Percentiles rank a stretch among this genome's conserved stretches.
phyloP scores from a whole-genome alignment of 768 basidiomycete genomes.

The Amanita pallidorosea region DNA sequence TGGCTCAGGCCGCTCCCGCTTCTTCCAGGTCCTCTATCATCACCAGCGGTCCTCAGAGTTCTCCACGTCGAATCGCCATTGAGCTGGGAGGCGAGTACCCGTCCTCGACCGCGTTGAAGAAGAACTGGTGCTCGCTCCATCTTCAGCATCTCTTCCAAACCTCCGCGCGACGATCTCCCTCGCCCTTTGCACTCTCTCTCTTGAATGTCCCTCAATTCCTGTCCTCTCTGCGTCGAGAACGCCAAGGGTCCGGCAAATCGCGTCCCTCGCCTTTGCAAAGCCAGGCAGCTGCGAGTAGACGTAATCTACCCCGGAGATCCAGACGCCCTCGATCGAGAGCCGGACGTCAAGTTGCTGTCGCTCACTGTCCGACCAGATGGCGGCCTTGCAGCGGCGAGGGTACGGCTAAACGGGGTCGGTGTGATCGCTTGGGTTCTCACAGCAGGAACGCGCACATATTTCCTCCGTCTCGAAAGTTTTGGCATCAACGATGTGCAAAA shows the following conservation, averaged over 20 bases:
- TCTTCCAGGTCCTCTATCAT: slow-evolving; percentile 10
- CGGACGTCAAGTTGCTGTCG: slow-evolving; percentile 7
- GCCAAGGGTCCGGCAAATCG: slow-evolving; percentile 5
- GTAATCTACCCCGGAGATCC: slow-evolving; percentile 1
- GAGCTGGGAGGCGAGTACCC: slow-evolving; percentile 29
- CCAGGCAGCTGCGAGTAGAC: slow-evolving; percentile 7
- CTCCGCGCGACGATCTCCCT: background rate
- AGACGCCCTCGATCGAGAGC: background rate
- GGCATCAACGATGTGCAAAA: slow-evolving; percentile 80
- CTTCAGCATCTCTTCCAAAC: background rate
- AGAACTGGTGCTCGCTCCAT: background rate
- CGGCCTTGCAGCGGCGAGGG: background rate
- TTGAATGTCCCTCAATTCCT: slow-evolving; percentile 3
- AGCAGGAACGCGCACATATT: slow-evolving; percentile 46
- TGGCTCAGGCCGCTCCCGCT: slow-evolving; percentile 2
- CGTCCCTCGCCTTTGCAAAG: background rate
- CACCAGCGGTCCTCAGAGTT: slow-evolving; percentile 18
- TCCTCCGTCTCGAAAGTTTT: slow-evolving; percentile 76
- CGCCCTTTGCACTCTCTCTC: slow-evolving; percentile 2
- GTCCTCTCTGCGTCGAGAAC: slow-evolving; percentile 5
- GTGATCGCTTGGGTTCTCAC: slow-evolving; percentile 12
- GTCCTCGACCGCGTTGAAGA: background rate
- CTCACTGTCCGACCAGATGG: background rate
- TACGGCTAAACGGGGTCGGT: slow-evolving; percentile 6
- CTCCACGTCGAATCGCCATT: slow-evolving; percentile 35